Evolutionary conservation across 345 rosid species (phyloP), one percentile per base, ranked within the genome.

Genomic region (Populus pruinosa): DNA sequence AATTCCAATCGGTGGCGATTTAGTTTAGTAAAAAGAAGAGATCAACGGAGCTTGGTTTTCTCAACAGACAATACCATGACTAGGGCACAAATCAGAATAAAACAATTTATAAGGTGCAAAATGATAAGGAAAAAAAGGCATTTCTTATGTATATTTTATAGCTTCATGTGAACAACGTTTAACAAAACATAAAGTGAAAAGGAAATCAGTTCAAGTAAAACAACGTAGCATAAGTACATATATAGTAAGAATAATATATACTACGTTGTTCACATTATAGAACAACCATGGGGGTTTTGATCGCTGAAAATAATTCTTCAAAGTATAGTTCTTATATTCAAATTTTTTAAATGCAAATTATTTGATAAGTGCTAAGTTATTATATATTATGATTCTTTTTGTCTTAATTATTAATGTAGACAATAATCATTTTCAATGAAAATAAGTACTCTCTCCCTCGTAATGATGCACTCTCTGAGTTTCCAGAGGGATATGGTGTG

Each of bases 281-380:
- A 83, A 77, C 97, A 94, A 70, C 87, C 93, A 56, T 90, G 87
- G 44, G 97, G 95, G 66, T 93, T 93, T 64, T 93, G 97, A 68
- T 97, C 97, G 61, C 88, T 90, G 79, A 90, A 25, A 25, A 25
- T 25, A 25, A 25, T 25, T 25, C 27, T 25, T 25, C 27, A 25
- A 25, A 25, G 27, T 25, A 25, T 25, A 25, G 27, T 25, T 25
- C 27, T 25, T 25, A 25, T 25, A 25, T 25, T 25, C 27, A 25
- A 25, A 25, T 25, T 25, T 25, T 25, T 25, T 25, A 25, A 25
- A 25, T 25, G 27, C 27, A 25, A 25, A 25, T 25, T 25, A 25
- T 25, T 25, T 25, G 27, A 25, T 25, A 25, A 25, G 27, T 25
- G 27, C 27, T 25, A 25, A 25, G 27, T 25, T 25, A 25, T 25